phyloP scores from a whole-genome alignment of 495 filamentous ascomycete genomes.

The Oidiodendron maius region DNA sequence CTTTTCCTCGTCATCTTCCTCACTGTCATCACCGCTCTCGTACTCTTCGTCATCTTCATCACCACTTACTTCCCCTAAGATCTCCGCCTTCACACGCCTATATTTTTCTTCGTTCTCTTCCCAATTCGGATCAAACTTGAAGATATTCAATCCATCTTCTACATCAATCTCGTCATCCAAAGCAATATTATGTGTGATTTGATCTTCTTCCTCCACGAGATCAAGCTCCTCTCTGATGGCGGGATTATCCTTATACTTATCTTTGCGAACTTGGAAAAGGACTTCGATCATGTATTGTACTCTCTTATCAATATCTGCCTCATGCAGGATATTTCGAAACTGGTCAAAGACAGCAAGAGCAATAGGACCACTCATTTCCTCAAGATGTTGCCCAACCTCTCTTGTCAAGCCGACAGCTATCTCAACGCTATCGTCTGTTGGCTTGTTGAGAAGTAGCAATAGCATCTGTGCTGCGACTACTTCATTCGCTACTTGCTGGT shows the following conservation, averaged over 20 bases:
- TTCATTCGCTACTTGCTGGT: constrained; percentile 92
- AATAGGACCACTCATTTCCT: constrained; percentile 86
- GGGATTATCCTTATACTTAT: constrained; percentile 91
- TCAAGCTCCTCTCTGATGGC: constrained; percentile 90
- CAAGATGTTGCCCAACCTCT: constrained; percentile 88
- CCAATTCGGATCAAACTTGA: constrained; percentile 88
- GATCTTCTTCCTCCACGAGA: constrained; percentile 93
- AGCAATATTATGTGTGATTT: constrained; percentile 80
- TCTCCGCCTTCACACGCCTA: constrained; percentile 82
- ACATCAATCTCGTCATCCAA: constrained; percentile 78
- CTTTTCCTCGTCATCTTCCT: constrained; percentile 74
- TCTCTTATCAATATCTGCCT: constrained; percentile 91
- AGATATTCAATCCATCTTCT: constrained; percentile 84
- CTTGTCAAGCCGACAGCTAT: constrained; percentile 89
- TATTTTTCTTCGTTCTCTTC: constrained; percentile 90
- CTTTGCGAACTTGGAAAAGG: constrained; percentile 92
- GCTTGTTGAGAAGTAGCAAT: constrained; percentile 81
- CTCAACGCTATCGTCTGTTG: constrained; percentile 96
- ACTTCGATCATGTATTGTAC: constrained; percentile 99
- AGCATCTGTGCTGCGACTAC: constrained; percentile 88
- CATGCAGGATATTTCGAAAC: constrained; percentile 89
- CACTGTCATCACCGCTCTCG: constrained; percentile 63
- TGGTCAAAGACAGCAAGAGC: constrained; percentile 89
- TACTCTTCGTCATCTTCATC: constrained; percentile 68
- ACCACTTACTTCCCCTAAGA: constrained; percentile 84